Conservation (phyloP, 1,139 yeast species). For the Taphrina communis region DNA sequence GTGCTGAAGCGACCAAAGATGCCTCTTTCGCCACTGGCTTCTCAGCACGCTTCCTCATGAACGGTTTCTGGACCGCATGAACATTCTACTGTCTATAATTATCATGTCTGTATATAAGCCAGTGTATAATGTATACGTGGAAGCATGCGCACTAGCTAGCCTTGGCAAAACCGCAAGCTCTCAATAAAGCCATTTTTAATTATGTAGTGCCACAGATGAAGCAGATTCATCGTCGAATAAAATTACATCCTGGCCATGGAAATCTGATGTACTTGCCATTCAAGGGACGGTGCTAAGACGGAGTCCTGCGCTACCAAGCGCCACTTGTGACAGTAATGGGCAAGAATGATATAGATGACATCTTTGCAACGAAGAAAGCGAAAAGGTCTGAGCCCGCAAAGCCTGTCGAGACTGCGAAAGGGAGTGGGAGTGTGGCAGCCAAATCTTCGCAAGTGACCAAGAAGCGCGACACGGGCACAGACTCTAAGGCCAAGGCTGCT, state of each 20-base stretch:
- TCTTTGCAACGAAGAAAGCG: slow-evolving; percentile 38
- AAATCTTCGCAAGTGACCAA: background rate
- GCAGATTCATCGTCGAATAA: too few species aligned
- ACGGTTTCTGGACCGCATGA: slow-evolving; percentile 13
- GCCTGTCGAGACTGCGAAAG: background rate
- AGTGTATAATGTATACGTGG: background rate
- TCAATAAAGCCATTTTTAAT: background rate
- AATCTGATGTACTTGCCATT: too few species aligned
- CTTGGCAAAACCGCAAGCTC: background rate
- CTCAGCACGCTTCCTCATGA: slow-evolving; percentile 19
- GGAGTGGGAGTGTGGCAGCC: background rate
- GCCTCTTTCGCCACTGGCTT: slow-evolving; percentile 21
- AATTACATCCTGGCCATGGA: too few species aligned
- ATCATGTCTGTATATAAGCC: background rate
- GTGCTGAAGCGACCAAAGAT: slow-evolving; percentile 14
- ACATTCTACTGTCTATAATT: background rate
- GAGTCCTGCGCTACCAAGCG: too few species aligned
- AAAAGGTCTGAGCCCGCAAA: background rate
- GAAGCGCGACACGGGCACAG: background rate
- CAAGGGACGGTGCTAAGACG: too few species aligned
- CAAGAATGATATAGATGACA: slow-evolving; percentile 40
- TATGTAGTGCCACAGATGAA: background rate
- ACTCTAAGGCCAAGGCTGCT: background rate
- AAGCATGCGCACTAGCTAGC: background rate
- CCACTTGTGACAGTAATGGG: background rate